These are phyloP conservation scores for Trametes polyzona DNA, from an alignment of 1,284 basidiomycete species.

Conservation along the genomic window DNA sequence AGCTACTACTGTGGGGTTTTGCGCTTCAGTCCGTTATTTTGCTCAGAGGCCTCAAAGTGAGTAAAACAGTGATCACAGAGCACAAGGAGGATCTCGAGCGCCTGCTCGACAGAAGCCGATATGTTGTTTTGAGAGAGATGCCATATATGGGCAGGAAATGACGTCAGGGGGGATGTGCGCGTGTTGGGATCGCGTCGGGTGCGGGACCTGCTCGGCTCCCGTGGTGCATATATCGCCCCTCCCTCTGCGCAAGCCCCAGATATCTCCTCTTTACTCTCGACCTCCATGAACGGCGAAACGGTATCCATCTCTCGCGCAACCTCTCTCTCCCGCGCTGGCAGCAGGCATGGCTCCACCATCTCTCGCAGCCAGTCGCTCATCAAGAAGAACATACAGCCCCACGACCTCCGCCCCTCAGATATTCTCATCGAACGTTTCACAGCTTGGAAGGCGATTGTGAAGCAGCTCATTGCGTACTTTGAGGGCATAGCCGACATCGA, in stretches of 20 bases:
- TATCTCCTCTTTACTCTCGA: background rate
- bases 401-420: conserved; percentile 94
- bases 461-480: conserved; percentile 89
- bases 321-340: conserved; percentile 61
- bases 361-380: conserved; percentile 84
- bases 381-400: conserved; percentile 87
- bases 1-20: no score
- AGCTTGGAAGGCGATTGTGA: conserved; percentile 95
- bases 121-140: background rate
- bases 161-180: background rate
- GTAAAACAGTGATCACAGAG: no score
- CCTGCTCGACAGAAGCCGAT: no score
- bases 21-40: no score
- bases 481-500: conserved; percentile 95
- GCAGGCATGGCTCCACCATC: conserved; percentile 63
- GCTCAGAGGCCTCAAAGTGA: no score
- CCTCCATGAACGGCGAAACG: conserved; percentile 46
- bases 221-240: no score
- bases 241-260: background rate
- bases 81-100: no score
- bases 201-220: background rate
- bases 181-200: background rate
- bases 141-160: background rate
- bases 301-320: conserved; percentile 68
- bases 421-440: conserved; percentile 95